Evolutionary conservation across 2,329 filamentous ascomycete species (phyloP).

Genomic region (Neofusicoccum kwambonambiense): DNA sequence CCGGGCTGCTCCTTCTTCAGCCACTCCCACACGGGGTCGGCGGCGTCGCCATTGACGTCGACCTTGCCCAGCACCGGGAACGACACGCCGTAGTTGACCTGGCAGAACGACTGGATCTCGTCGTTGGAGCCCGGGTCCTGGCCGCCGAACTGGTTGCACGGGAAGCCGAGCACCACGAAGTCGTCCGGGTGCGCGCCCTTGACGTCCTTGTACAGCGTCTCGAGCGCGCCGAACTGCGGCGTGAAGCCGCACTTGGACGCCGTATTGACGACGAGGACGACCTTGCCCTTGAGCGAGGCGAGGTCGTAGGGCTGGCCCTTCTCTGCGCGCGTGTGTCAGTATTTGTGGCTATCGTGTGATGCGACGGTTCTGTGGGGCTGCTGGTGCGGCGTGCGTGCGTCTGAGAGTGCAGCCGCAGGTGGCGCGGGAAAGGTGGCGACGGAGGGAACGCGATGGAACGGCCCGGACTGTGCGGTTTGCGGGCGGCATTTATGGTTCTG

Average conservation of each 20-base stretch:
- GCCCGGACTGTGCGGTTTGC: not conserved
- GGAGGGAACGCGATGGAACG: not conserved
- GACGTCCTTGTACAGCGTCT: slow-evolving; percentile 81
- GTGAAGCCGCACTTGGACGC: slow-evolving; percentile 99
- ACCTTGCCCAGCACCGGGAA: slow-evolving; percentile 92
- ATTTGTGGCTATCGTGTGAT: not conserved
- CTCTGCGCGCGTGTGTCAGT: slow-evolving; percentile 7
- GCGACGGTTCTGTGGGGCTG: slow-evolving; percentile 18
- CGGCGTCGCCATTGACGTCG: slow-evolving; percentile 85
- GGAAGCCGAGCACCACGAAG: slow-evolving; percentile 89
- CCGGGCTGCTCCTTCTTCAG: slow-evolving; percentile 72
- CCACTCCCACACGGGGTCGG: slow-evolving; percentile 78
- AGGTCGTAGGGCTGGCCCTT: slow-evolving; percentile 72
- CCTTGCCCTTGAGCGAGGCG: slow-evolving; percentile 77
- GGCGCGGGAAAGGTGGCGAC: not conserved
- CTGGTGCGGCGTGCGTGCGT: too few relatives aligned
- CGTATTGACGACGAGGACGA: slow-evolving; percentile 94
- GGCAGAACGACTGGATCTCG: slow-evolving; percentile 71
- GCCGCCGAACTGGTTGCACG: slow-evolving; percentile 93
- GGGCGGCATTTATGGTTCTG: not conserved
- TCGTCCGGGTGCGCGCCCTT: slow-evolving; percentile 68
- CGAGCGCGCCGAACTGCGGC: slow-evolving; percentile 86
- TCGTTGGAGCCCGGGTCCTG: slow-evolving; percentile 79
- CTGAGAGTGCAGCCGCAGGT: not conserved
- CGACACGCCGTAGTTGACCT: slow-evolving; percentile 87